phyloP scores from a whole-genome alignment of 2,329 filamentous ascomycete species.

The Talaromyces islandicus region DNA sequence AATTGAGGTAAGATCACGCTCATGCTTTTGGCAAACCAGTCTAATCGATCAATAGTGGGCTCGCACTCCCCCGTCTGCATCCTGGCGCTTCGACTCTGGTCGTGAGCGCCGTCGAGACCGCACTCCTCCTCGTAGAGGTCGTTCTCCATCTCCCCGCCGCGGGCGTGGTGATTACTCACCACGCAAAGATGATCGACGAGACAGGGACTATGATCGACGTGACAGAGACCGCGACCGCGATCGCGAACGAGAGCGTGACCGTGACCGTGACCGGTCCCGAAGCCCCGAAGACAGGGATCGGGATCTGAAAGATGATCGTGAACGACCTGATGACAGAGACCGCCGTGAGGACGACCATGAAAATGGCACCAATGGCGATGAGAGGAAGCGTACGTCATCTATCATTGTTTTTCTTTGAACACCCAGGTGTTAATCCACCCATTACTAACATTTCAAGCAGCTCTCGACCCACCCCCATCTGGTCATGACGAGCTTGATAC shows the following conservation, averaged over 20 bases:
- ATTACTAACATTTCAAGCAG: slow-evolving; percentile 23
- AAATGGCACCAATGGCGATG: slow-evolving; percentile 75
- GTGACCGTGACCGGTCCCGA: slow-evolving; percentile 44
- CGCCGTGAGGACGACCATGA: slow-evolving; percentile 67
- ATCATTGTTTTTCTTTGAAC: background rate
- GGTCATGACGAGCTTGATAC: slow-evolving; percentile 94
- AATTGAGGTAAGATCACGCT: slow-evolving; percentile 68
- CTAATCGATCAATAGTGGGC: slow-evolving; percentile 66
- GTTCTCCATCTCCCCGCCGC: slow-evolving; percentile 55
- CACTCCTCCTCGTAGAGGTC: slow-evolving; percentile 68
- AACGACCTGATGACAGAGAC: slow-evolving; percentile 58
- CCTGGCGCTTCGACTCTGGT: slow-evolving; percentile 95
- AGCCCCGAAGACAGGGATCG: slow-evolving; percentile 41
- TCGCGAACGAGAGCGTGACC: slow-evolving; percentile 61
- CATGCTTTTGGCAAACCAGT: background rate
- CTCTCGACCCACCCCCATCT: slow-evolving; percentile 70
- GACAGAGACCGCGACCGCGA: slow-evolving; percentile 50
- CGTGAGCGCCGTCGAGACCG: slow-evolving; percentile 63
- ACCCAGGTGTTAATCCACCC: background rate
- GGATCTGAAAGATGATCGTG: slow-evolving; percentile 37
- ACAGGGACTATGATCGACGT: slow-evolving; percentile 67
- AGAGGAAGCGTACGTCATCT: slow-evolving; percentile 68
- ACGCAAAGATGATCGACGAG: slow-evolving; percentile 79
- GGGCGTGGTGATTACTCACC: slow-evolving; percentile 69
- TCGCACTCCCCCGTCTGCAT: slow-evolving; percentile 92